These are phyloP conservation scores for Tylopilus intermedius DNA, from an alignment of 768 basidiomycete genomes.

Conservation along the genomic window DNA sequence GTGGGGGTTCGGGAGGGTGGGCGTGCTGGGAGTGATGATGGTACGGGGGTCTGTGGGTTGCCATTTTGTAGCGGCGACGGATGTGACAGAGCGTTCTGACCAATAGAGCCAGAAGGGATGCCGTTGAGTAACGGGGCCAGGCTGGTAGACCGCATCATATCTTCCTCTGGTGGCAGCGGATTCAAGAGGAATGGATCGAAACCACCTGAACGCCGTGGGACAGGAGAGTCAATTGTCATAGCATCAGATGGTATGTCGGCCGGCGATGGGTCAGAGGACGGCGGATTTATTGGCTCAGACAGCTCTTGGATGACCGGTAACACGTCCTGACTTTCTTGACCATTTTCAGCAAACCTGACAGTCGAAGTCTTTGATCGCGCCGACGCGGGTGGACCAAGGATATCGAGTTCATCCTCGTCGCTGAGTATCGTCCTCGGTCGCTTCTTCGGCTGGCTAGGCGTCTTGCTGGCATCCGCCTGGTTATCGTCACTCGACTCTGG, in stretches of 20 bases:
- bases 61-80: constrained; percentile 12
- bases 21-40: background rate
- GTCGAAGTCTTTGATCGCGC: constrained; percentile 32
- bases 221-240: constrained; percentile 38
- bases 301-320: constrained; percentile 12
- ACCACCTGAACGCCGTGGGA: constrained; percentile 33
- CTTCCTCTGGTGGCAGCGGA: constrained; percentile 37
- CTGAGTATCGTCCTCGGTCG: constrained; percentile 43
- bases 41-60: constrained; percentile 8
- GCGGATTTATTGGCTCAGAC: background rate
- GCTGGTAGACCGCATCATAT: constrained; percentile 17
- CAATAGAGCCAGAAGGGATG: background rate
- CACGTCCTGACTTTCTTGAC: constrained; percentile 14
- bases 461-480: constrained; percentile 36
- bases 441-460: constrained; percentile 45
- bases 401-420: constrained; percentile 47
- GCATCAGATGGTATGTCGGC: constrained; percentile 7
- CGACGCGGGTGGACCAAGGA: constrained; percentile 26
- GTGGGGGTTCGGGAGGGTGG: constrained; percentile 8
- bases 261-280: background rate
- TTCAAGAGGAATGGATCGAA: constrained; percentile 54
- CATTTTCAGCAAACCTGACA: constrained; percentile 50
- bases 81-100: background rate
- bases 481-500: constrained; percentile 45
- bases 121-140: constrained; percentile 28